Conservation (phyloP, 306 rosid genomes). For the Vicia sativa region DNA sequence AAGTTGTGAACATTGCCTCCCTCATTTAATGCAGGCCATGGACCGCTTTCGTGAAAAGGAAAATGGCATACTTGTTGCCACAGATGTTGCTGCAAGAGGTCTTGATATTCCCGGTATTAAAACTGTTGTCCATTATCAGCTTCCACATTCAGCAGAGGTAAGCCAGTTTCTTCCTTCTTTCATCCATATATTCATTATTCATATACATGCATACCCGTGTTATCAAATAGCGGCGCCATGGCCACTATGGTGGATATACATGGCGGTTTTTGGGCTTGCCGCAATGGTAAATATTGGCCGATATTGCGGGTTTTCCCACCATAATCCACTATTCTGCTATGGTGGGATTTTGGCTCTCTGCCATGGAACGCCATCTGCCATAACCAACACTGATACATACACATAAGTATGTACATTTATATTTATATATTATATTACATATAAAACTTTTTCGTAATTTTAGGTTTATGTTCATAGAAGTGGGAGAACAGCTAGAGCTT, state of each 20-base stretch:
- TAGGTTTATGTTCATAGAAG: constrained; percentile 98
- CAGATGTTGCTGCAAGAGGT: constrained; percentile 95
- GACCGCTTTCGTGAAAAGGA: constrained; percentile 16
- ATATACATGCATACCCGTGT: neutral
- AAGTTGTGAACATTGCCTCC: constrained; percentile 15
- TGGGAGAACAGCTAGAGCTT: constrained; percentile 98
- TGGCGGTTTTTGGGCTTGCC: too few relatives aligned
- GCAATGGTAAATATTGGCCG: too few relatives aligned
- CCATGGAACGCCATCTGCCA: too few relatives aligned
- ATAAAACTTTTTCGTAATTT: constrained; percentile 31
- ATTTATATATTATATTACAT: neutral
- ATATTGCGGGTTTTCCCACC: too few relatives aligned
- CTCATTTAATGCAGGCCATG: constrained; percentile 62
- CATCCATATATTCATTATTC: constrained; percentile 10
- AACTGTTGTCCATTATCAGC: constrained; percentile 97
- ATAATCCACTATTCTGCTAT: too few relatives aligned
- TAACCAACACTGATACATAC: too few relatives aligned
- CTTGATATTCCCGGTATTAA: constrained; percentile 89
- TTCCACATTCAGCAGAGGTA: constrained; percentile 97
- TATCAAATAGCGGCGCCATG: too few relatives aligned
- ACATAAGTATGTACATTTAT: neutral
- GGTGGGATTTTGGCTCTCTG: too few relatives aligned
- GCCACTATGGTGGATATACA: too few relatives aligned
- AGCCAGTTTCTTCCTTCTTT: constrained; percentile 38
- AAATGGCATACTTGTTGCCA: constrained; percentile 55